Percentiles rank a stretch among this genome's conserved stretches.
Conservation (phyloP, 441 rosid genomes). For the Erysimum cheiri region DNA sequence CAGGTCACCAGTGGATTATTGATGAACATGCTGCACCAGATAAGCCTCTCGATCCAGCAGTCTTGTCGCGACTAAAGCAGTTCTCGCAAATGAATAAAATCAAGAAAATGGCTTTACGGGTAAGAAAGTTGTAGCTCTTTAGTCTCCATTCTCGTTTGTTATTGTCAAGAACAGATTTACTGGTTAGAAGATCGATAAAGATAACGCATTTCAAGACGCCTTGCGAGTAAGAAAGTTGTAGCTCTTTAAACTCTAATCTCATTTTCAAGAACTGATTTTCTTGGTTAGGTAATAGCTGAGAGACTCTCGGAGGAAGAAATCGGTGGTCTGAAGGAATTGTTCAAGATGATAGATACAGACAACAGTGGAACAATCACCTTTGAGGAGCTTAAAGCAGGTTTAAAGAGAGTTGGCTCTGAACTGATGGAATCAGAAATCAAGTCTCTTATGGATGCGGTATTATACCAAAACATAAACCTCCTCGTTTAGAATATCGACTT, state of each 20-base stretch:
- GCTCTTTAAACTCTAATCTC: not conserved
- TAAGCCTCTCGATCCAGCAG: constrained; percentile 69
- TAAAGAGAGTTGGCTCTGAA: constrained; percentile 77
- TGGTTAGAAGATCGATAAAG: too few relatives aligned
- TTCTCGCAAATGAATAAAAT: constrained; percentile 92
- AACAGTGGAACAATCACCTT: constrained; percentile 82
- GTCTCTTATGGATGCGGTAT: constrained; percentile 85
- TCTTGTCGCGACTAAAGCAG: constrained; percentile 70
- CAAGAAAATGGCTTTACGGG: constrained; percentile 90
- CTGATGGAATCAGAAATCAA: constrained; percentile 85
- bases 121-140: constrained; percentile 38
- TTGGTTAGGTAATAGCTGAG: constrained; percentile 76
- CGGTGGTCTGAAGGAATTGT: constrained; percentile 83
- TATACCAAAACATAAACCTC: constrained; percentile 4
- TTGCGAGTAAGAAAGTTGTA: too few relatives aligned
- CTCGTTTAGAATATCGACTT: not conserved
- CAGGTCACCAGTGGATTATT: constrained; percentile 81
- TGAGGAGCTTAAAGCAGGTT: constrained; percentile 81
- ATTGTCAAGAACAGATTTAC: too few relatives aligned
- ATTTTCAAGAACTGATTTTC: constrained; percentile 1
- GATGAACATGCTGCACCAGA: constrained; percentile 67
- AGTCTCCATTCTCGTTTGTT: constrained; percentile 20
- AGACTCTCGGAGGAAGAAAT: constrained; percentile 94
- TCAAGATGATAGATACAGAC: constrained; percentile 88
- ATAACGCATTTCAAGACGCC: too few relatives aligned